Evolutionary conservation across 768 basidiomycete genomes (phyloP).

Genomic region (Lactarius sp.): DNA sequence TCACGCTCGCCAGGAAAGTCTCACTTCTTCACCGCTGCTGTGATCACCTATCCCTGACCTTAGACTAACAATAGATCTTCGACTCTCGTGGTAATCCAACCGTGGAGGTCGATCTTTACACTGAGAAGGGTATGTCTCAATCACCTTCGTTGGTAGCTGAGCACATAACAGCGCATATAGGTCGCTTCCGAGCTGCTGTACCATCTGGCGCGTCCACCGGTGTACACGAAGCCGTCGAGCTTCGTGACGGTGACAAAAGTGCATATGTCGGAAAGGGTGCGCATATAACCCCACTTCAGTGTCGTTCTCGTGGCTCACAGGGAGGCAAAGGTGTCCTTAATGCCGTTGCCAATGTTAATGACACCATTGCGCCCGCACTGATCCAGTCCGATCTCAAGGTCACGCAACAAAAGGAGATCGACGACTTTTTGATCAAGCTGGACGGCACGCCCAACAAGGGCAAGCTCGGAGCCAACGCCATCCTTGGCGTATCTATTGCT

Average conservation of each 20-base stretch:
- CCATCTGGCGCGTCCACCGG: constrained; percentile 99
- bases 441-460: constrained; percentile 99
- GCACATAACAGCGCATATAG: constrained; percentile 39
- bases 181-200: constrained; percentile 89
- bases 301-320: neutral
- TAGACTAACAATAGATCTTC: constrained; percentile 66
- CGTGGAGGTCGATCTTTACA: constrained; percentile 89
- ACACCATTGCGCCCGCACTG: constrained; percentile 81
- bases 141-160: neutral
- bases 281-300: constrained; percentile 23
- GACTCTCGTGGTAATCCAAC: constrained; percentile 99
- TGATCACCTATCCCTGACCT: neutral
- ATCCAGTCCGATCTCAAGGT: constrained; percentile 80
- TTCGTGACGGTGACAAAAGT: constrained; percentile 92
- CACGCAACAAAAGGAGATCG: constrained; percentile 90
- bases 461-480: constrained; percentile 98
- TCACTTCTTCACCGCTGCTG: constrained; percentile 3
- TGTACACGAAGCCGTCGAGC: constrained; percentile 96
- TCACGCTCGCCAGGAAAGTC: constrained; percentile 81
- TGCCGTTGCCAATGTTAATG: constrained; percentile 93
- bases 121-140: constrained; percentile 64
- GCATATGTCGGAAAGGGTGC: constrained; percentile 94
- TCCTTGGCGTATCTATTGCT: constrained; percentile 97
- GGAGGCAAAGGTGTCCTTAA: constrained; percentile 71
- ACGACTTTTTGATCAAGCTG: constrained; percentile 96